These are phyloP conservation scores for Alloteropsis semialata DNA, from an alignment of 176 grass and related monocot species.

Conservation along the genomic window DNA sequence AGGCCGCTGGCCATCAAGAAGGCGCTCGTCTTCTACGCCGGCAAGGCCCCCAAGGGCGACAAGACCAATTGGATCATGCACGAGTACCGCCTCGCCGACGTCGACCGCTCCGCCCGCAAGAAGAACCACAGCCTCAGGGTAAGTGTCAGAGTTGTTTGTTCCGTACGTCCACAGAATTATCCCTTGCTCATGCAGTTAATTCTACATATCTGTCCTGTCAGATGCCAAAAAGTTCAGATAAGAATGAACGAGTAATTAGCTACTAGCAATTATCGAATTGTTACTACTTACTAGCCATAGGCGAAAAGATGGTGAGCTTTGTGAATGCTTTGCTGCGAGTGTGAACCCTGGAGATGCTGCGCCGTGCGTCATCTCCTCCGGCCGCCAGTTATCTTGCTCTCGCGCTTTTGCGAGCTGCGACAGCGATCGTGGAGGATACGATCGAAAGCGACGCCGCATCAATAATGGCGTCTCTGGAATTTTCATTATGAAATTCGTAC, in stretches of 20 bases:
- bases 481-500: not conserved
- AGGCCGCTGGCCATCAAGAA: slow-evolving; percentile 71
- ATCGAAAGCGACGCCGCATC: slow-evolving; percentile 1
- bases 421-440: slow-evolving; percentile 18
- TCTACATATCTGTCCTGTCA: no score
- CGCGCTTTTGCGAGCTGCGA: slow-evolving; percentile 11
- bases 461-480: not conserved
- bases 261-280: not conserved
- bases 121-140: slow-evolving; percentile 78
- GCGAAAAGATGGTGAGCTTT: not conserved
- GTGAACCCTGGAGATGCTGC: slow-evolving; percentile 46
- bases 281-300: not conserved
- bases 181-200: not conserved
- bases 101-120: slow-evolving; percentile 68
- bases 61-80: slow-evolving; percentile 95
- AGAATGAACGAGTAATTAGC: not conserved
- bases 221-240: not conserved
- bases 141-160: not conserved
- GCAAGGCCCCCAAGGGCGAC: slow-evolving; percentile 78
- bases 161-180: not conserved
- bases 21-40: slow-evolving; percentile 76
- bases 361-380: slow-evolving; percentile 28
- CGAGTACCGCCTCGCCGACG: slow-evolving; percentile 81
- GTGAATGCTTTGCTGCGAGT: slow-evolving; percentile 10
- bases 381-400: slow-evolving; percentile 26